Evolutionary conservation across 768 basidiomycete species (phyloP), one percentile per base, ranked within the genome.

Genomic region (Russula dissimulans): DNA sequence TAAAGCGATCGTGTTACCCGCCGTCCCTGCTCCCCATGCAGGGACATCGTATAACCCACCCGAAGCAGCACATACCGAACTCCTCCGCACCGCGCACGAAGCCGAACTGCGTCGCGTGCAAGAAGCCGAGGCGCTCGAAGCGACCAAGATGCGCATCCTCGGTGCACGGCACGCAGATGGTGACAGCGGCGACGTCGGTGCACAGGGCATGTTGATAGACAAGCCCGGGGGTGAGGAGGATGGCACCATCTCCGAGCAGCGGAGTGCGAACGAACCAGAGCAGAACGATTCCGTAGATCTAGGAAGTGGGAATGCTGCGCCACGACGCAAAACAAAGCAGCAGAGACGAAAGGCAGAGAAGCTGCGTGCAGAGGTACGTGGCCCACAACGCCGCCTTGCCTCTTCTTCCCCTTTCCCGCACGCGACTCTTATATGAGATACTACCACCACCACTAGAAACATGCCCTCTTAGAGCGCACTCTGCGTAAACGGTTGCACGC

Each of bases 11-110:
- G 76, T 79, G 9, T 64, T 87, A 0, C 82, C 86, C 1, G 86
- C 90, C 0, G 80, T 92, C 0, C 66, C 75, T 1, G 73, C 83
- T 3, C 94, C 94, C 0, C 89, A 90, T 65, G 83, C 82, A 36
- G 94, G 94, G 18, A 81, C 86, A 3, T 94, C 91, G 17, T 97
- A 97, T 70, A 97, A 97, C 69, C 94, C 94, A 0, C 83, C 84
- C 0, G 82, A 80, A 1, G 77, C 81, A 4, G 83, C 86, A 0
- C 89, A 95, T 66, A 79, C 82, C 52, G 82, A 83, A 51, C 80
- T 95, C 5, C 69, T 97, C 22, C 73, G 79, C 12, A 72, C 80
- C 53, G 94, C 92, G 0, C 79, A 83, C 54, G 79, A 82, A 60
- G 70, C 78, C 14, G 94, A 94, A 71, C 79, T 79, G 66, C 78